Evolutionary conservation across 495 filamentous ascomycete genomes (phyloP), one percentile per base, ranked within the genome.

Genomic region (Penicillium silybi): DNA sequence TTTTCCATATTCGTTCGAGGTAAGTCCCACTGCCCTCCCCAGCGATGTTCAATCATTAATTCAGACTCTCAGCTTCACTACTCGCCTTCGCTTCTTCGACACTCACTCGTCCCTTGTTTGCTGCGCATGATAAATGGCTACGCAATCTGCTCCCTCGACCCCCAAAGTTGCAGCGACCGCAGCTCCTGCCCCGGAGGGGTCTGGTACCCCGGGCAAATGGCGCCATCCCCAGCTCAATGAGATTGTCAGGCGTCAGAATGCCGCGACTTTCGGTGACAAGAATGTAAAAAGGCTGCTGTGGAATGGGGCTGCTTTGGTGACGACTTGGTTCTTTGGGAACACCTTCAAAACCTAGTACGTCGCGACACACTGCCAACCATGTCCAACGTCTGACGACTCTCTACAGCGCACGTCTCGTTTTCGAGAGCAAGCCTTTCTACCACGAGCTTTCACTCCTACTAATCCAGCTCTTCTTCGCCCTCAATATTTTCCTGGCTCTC

Each of bases 151-250:
- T 75, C 83, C 60, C 83, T 77, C 67, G 70, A 80, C 65, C 75
- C 81, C 73, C 85, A 90, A 61, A 85, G 68, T 71, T 73, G 67
- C 54, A 66, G 61, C 71, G 77, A 65, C 58, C 75, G 40, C 64
- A 62, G 65, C 64, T 71, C 77, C 71, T 49, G 64, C 58, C 7
- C 53, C 68, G 6, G 75, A 74, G 70, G 76, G 64, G 53, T 74
- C 77, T n/a, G 76, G 74, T 13, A 76, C 78, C 7, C 82, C 89
- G 13, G 92, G 92, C 44, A 89, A 85, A 69, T 97, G 92, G 92
- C 80, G 81, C 53, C 92, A 97, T 68, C 92, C 92, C 4, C 81
- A 83, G 25, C 71, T 95, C 43, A 74, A 85, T 54, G 89, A 95
- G 65, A 87, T 97, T 56, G 78, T 83, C 13, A 78, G 77, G 45